Evolutionary conservation across 164 flowering plant genomes (phyloP), one percentile per base, ranked within the genome.

Genomic region (Kingdonia uniflora): DNA sequence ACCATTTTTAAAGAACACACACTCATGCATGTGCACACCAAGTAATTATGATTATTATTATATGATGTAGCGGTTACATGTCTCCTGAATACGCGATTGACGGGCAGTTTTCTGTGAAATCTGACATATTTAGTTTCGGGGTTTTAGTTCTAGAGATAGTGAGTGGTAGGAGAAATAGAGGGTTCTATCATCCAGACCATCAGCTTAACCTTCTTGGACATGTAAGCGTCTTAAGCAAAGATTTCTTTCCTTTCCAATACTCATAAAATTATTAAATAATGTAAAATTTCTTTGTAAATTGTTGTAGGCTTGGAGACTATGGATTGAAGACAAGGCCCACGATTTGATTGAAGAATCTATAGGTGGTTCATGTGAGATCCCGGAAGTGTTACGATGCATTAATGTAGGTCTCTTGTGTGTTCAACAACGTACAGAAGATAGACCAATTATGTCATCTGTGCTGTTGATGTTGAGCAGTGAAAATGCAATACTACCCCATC

Each of bases 391-490:
- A 16, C 60, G 49, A 51, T 67, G 67, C 42, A 55, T 71, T 6
- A 55, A 67, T 15, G 45, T 67, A 26, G 75, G 64, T 6, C 58
- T 67, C 23, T 13, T 71, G n/a, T 61, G 75, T 53, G 67, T 65
- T 17, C 70, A 70, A 70, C 62, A 62, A 43, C 45, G 63, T 38
- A 49, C 61, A 0, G 51, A 3, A 11, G 54, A 46, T 2, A 58
- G 74, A 33, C 74, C 74, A 6, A 55, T 56, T 10, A 70, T 62
- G 71, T 58, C 66, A 12, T 24, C 49, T 37, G 67, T 67, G 10
- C 25, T 67, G 14, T 39, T 48, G 2, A 49, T 61, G 59, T 56
- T 72, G 5, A 53, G 40, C 20, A 62, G 33, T 45, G 37, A 52
- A 15, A 40, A 41, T 8, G 5, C 42, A 20, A 16, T 19, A 10